Base-by-base conservation (phyloP, 441 rosid species). In the Bruguiera hainesii region DNA sequence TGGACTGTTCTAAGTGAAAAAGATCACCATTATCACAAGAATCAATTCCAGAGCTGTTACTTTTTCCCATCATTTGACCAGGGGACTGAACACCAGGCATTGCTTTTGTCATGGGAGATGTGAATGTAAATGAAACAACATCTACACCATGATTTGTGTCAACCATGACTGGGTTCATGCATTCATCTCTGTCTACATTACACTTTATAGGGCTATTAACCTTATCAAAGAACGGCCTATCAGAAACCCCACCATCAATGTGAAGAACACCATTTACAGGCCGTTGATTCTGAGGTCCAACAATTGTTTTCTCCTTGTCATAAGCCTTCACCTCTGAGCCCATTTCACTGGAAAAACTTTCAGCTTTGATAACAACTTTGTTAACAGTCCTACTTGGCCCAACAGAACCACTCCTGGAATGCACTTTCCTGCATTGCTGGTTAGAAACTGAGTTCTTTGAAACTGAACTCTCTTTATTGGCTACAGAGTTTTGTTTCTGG, bases 121-220 rank as follows among this genome's bases (percentile, higher is more conserved):
- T 81, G 75, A 95, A 95, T 29, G 95, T 95, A 76, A 95, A 95
- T 7, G 97, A 95, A 70, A 95, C 82, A 72, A 95, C 88, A 81
- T 95, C 96, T 81, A 77, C 81, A 61, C 84, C 81, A 61, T 76
- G 81, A 76, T 85, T 83, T 56, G 66, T 63, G 67, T 79, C 81
- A 56, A 71, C 78, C 56, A 68, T 42, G 15, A 66, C 67, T 65
- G 61, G 20, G 31, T 78, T 82, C 72, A 56, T 29, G 63, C 55
- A 29, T 23, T 75, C 84, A 64, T 87, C 85, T 29, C 64, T 65
- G 6, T 75, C 79, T 63, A 73, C 65, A 55, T 83, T 81, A 63
- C 83, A 67, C 79, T 81, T 83, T 42, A 72, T 67, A 65, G 84
- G 68, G 65, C 74, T 76, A 18, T 69, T 78, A 69, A 79, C 82